A percentile compares a stretch with the other conserved stretches of the same genome.
These are phyloP conservation scores for Didymella keratinophila DNA, from an alignment of 2,329 filamentous ascomycete genomes.

Conservation along the genomic window DNA sequence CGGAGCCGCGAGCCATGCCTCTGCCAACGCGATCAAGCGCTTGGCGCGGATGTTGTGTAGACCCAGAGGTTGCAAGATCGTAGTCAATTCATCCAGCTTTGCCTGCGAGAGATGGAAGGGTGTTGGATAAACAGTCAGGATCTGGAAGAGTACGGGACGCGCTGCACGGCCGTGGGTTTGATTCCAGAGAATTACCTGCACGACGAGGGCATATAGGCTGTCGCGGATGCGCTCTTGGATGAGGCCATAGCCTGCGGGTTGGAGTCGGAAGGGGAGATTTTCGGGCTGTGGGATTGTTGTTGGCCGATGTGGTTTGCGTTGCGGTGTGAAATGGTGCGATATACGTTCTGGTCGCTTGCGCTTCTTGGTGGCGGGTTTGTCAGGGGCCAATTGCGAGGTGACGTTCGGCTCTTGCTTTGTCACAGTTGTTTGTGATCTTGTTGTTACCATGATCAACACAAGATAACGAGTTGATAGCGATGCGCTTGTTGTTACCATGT, in stretches of 20 bases:
- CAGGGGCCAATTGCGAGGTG: not conserved
- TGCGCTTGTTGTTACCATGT: not conserved
- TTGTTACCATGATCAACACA: conserved; percentile 11
- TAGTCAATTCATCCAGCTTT: conserved; percentile 25
- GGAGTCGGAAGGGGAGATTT: conserved; percentile 34
- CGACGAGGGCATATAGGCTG: conserved; percentile 79
- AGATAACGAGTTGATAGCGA: conserved; percentile 9
- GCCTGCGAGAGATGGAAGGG: conserved; percentile 64
- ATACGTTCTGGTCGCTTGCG: conserved; percentile 4
- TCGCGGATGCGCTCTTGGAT: conserved; percentile 81
- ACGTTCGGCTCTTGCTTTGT: conserved; percentile 1
- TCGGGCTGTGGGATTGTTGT: conserved; percentile 26
- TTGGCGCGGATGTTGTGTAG: conserved; percentile 61
- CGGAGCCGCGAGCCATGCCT: conserved; percentile 70
- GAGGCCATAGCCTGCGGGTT: conserved; percentile 69
- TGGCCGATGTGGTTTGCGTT: conserved; percentile 26
- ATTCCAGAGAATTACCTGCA: conserved; percentile 86
- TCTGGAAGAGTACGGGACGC: conserved; percentile 75
- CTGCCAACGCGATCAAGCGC: conserved; percentile 74
- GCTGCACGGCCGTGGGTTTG: conserved; percentile 77
- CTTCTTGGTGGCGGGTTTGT: conserved; percentile 6
- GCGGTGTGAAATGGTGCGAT: conserved; percentile 14
- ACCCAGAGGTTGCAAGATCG: conserved; percentile 37
- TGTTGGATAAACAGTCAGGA: conserved; percentile 74
- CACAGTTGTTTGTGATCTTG: conserved; percentile 7